These are phyloP conservation scores for Eutrema salsugineum DNA, from an alignment of 441 rosid genomes.

Conservation along the genomic window DNA sequence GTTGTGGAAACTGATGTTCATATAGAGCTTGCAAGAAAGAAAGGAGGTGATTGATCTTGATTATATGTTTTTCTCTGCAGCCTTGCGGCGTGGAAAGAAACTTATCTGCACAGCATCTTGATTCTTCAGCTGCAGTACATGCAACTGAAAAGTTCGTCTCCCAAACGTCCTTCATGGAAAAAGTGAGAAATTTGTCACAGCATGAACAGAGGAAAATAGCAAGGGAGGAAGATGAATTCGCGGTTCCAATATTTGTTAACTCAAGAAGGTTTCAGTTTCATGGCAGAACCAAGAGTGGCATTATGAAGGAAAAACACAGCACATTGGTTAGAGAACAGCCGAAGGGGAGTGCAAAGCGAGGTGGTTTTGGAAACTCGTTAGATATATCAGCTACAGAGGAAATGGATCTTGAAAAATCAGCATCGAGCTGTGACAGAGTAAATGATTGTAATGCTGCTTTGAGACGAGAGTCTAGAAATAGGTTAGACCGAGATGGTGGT, in stretches of 20 bases:
- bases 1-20: neutral
- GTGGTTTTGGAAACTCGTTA: conserved; percentile 22
- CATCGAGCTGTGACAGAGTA: conserved; percentile 30
- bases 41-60: neutral
- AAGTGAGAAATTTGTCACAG: conserved; percentile 32
- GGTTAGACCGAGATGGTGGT: conserved; percentile 14
- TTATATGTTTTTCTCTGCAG: too few relatives aligned
- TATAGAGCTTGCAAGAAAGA: neutral
- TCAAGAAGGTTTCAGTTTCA: conserved; percentile 36
- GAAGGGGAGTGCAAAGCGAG: conserved; percentile 29
- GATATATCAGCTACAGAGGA: conserved; percentile 25
- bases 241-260: conserved; percentile 63
- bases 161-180: conserved; percentile 33
- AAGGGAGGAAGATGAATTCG: conserved; percentile 70
- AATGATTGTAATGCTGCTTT: conserved; percentile 31
- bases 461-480: conserved; percentile 33
- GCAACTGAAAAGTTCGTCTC: conserved; percentile 38
- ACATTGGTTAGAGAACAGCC: conserved; percentile 15
- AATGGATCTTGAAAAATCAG: conserved; percentile 6
- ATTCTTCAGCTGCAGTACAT: conserved; percentile 30
- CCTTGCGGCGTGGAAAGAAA: conserved; percentile 43
- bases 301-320: conserved; percentile 27
- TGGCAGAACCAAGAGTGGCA: conserved; percentile 30
- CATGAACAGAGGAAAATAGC: conserved; percentile 39
- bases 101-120: conserved; percentile 28